Evolutionary conservation across 768 basidiomycete species (phyloP).

Genomic region (Phanerochaete carnosa): DNA sequence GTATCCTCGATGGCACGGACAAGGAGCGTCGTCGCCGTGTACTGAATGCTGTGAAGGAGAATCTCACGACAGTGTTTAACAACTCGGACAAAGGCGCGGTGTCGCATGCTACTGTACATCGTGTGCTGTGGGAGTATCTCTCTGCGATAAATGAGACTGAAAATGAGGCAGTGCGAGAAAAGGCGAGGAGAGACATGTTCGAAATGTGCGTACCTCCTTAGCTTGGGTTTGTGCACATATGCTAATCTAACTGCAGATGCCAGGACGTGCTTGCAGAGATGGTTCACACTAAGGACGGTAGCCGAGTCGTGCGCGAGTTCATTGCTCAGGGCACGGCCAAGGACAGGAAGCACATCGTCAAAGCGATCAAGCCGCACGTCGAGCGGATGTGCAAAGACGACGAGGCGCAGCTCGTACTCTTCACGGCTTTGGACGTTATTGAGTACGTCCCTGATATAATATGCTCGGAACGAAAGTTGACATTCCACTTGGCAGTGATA

Average conservation of each 20-base stretch:
- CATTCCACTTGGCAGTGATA: slow-evolving; percentile 57
- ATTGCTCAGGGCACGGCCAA: slow-evolving; percentile 82
- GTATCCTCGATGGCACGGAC: slow-evolving; percentile 62
- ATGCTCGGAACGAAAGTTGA: not conserved
- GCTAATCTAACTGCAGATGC: slow-evolving; percentile 42
- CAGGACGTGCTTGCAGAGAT: slow-evolving; percentile 87
- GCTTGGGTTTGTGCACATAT: not conserved
- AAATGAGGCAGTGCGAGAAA: slow-evolving; percentile 69
- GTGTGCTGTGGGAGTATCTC: slow-evolving; percentile 85
- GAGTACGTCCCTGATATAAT: slow-evolving; percentile 53
- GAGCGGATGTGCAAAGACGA: slow-evolving; percentile 86
- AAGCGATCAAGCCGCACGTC: slow-evolving; percentile 85
- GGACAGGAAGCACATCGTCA: slow-evolving; percentile 91
- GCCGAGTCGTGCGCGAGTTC: slow-evolving; percentile 81
- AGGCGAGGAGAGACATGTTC: slow-evolving; percentile 73
- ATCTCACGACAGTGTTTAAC: slow-evolving; percentile 80
- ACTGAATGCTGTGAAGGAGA: slow-evolving; percentile 67
- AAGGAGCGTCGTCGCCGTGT: slow-evolving; percentile 65
- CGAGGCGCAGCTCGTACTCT: slow-evolving; percentile 86
- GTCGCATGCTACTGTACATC: slow-evolving; percentile 84
- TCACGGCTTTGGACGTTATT: slow-evolving; percentile 85
- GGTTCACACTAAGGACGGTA: slow-evolving; percentile 92
- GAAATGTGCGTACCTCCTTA: slow-evolving; percentile 53
- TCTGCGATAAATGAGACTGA: slow-evolving; percentile 51
- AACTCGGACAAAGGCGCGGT: slow-evolving; percentile 89